Evolutionary conservation across 2,329 filamentous ascomycete species (phyloP), one percentile per base, ranked within the genome.

Genomic region (Keithomyces neogunnii): DNA sequence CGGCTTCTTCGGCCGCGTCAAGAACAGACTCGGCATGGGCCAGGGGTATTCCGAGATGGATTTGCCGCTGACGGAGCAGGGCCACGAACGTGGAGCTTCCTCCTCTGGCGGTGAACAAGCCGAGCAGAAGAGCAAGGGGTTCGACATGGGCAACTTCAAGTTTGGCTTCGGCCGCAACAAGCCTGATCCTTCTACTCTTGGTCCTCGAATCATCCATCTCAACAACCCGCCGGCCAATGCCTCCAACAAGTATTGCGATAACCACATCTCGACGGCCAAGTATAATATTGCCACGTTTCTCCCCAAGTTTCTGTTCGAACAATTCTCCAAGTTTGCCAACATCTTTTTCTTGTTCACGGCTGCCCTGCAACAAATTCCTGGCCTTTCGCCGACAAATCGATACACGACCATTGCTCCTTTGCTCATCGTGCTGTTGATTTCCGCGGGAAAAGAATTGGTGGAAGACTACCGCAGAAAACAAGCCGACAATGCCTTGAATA

Each of bases 271-370:
- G 42, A 99, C 93, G 5, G 87, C 93, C 56, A 99, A 99, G 71
- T 99, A 99, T 80, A 99, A 97, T 68, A 62, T 89, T 63, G 77
- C 88, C 50, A 96, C 90, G 26, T 99, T 99, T 69, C 66, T 97
- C 19, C 93, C 93, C 48, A 99, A 99, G 70, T 99, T 99, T 71
- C 76, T 99, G 51, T 90, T 92, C 68, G 93, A 99, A 69, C 93
- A 99, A 67, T 99, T 99, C 72, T 96, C 91, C 55, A 99, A 96
- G 75, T 96, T 96, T 70, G 93, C 93, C 75, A 99, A 99, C 71
- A 72, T 99, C 64, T 99, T 99, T 76, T 99, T 99, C 86, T 81
- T 99, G 66, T 97, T 99, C 69, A 99, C 93, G 38, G 91, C 93
- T 13, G 85, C 82, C 40, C 74, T 99, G 45, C 93, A 99, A 73